Base-by-base conservation (phyloP, 805 yeast species). In the Candida easanensis region DNA sequence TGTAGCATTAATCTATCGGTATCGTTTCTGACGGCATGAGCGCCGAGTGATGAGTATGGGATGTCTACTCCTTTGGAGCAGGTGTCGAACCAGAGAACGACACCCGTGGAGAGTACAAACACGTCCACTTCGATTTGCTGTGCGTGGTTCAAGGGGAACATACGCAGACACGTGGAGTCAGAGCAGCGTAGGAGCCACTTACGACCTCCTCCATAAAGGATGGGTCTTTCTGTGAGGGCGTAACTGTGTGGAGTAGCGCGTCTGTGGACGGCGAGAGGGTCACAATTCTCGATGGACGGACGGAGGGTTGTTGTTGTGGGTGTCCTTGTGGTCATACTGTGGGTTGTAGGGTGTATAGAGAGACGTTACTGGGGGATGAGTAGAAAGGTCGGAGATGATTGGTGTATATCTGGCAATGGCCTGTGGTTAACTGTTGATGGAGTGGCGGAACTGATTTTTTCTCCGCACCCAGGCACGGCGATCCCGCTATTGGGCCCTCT, bases 161-260 rank as follows among this genome's bases (percentile, higher is more conserved):
- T 45, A 13, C 36, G 40, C 17, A 53, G 23, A 4, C 48, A 39
- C 4, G 48, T 37, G 3, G 43, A 25, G 26, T 48, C 49, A 5
- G 53, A 44, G 11, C 52, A 36, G 11, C 32, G 30, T 4, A 58
- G 42, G 1, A 53, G 37, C 50, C 69, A 56, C 20, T 67, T 62
- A 23, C 73, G 57, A 1, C 75, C 74, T 4, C 75, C 75, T 4
- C 71, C 75, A 37, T 61, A 63, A 16, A 70, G 49, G 1, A 69
- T 49, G 1, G 67, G 64, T n/a, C 50, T 42, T 19, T 62, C 65
- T 14, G 50, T 48, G 13, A 51, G 35, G 6, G 59, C 44, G 45
- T 50, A 49, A 11, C 38, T 28, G 30, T 36, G 44, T 16, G 56
- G 60, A 1, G 58, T 45, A 3, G 50, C 44, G 4, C 39, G 36